phyloP scores from a whole-genome alignment of 192 early-diverging fungal species.

The Cladochytrium replicatum region DNA sequence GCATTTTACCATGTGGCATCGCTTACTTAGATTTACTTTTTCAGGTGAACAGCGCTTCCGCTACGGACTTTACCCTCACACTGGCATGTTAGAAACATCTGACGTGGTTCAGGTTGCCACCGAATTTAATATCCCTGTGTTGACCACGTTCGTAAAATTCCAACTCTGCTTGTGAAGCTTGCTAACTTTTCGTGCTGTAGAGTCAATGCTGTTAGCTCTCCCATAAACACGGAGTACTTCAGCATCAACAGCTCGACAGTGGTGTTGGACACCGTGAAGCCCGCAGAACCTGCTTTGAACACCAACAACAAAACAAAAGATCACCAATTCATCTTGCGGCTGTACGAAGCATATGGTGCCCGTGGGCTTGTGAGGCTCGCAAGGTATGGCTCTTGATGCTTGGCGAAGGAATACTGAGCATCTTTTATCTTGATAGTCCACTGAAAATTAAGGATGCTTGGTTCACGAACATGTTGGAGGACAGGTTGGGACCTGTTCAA shows the following conservation, averaged over 20 bases:
- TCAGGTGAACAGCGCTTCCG: slow-evolving; percentile 82
- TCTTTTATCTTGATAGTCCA: slow-evolving; percentile 21
- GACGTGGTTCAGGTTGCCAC: slow-evolving; percentile 80
- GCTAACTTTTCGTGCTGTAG: slow-evolving; percentile 12
- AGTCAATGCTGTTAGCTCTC: neutral
- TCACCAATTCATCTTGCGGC: slow-evolving; percentile 67
- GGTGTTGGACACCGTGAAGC: slow-evolving; percentile 86
- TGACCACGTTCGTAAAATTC: slow-evolving; percentile 21
- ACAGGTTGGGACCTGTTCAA: slow-evolving; percentile 29
- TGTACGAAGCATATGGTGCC: slow-evolving; percentile 91
- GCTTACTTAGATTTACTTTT: too few species aligned
- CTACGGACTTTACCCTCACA: slow-evolving; percentile 87
- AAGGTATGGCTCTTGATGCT: slow-evolving; percentile 23
- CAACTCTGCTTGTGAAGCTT: neutral
- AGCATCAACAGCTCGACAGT: slow-evolving; percentile 44
- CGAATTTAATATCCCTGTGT: slow-evolving; percentile 79
- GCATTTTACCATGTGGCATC: too few species aligned
- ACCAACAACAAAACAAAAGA: slow-evolving; percentile 17
- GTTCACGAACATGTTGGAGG: slow-evolving; percentile 74
- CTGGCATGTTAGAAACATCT: slow-evolving; percentile 67
- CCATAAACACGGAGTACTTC: slow-evolving; percentile 7
- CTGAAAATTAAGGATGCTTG: slow-evolving; percentile 38
- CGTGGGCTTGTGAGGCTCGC: slow-evolving; percentile 47
- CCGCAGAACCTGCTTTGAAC: slow-evolving; percentile 58
- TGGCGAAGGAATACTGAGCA: neutral